A percentile compares a stretch with the other conserved stretches of the same genome.
These are phyloP conservation scores for Aspergillus proliferans DNA, from an alignment of 2,329 filamentous ascomycete species.

Conservation along the genomic window DNA sequence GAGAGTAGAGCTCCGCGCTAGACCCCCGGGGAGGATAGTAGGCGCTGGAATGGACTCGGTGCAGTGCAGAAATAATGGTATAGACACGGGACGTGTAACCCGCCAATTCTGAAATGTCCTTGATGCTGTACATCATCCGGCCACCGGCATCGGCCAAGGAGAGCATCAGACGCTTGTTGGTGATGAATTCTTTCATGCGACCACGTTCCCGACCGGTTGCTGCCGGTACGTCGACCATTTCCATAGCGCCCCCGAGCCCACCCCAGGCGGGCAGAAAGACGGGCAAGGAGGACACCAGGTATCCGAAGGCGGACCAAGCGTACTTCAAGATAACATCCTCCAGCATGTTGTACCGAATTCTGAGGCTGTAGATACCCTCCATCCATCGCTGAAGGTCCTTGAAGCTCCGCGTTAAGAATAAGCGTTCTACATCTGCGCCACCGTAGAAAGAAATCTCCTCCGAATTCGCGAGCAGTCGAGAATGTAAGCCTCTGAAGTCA, in stretches of 20 bases:
- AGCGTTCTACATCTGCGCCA: conserved; percentile 89
- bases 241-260: conserved; percentile 67
- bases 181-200: conserved; percentile 98
- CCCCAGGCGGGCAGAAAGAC: conserved; percentile 94
- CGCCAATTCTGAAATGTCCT: conserved; percentile 90
- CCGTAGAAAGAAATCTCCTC: conserved; percentile 98
- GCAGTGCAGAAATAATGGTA: conserved; percentile 87
- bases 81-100: conserved; percentile 96
- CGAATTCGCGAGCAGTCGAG: conserved; percentile 88
- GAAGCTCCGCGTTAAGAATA: conserved; percentile 86
- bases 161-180: conserved; percentile 96
- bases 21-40: conserved; percentile 65
- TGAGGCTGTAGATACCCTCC: conserved; percentile 96
- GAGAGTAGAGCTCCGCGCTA: conserved; percentile 74
- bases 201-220: conserved; percentile 58
- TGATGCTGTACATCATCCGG: conserved; percentile 99
- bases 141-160: conserved; percentile 93
- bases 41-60: conserved; percentile 84
- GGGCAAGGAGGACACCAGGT: conserved; percentile 84
- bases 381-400: conserved; percentile 91
- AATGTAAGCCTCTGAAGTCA: conserved; percentile 86
- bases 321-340: conserved; percentile 98
- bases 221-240: conserved; percentile 47
- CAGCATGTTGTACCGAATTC: conserved; percentile 97
- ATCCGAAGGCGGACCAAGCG: conserved; percentile 96